Base-by-base conservation (phyloP, 169 alveolate genomes). In the Theileria parva region DNA sequence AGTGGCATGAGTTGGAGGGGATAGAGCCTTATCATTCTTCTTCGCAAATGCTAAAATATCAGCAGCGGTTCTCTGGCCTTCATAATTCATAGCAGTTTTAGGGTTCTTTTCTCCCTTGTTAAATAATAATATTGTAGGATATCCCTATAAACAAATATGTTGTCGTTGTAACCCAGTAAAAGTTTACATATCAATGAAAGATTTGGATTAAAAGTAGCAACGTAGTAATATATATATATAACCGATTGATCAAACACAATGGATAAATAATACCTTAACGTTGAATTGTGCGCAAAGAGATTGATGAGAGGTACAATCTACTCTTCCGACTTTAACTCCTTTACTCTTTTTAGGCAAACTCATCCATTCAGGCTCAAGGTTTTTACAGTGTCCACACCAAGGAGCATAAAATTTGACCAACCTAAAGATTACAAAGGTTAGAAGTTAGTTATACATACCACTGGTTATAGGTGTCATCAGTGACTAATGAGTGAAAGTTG, bases 301-400 rank as follows among this genome's bases (percentile, higher is more conserved):
- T 19, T 86, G 64, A 65, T 93, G 86, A 7, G 80, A 81, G 15
- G 95, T 92, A 30, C 94, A 90, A 68, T 93, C 96, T 2, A 93
- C 91, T 73, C 86, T 86, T 6, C 93, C 96, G 37, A 93, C 80
- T 66, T 83, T 89, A 17, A 92, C 92, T 23, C 81, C 80, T 74
- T 80, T 81, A 0, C 98, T 97, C 61, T 96, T 96, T 48, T 74
- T 84, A 6, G 95, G 92, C 73, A 91, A 59, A 77, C 94, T 94
- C 78, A 95, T 97, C 95, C 97, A 98, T 84, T 96, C 98, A 34
- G 99, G 99, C 69, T 96, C 96, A 50, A 98, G 92, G 17, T 95
- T 93, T 85, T 96, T 96, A 89, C 99, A 97, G 85, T 97, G 99
- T 11, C 98, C 99, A 86, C 99, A 98, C 99, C 99, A 96, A 53